Evolutionary conservation across 2,329 filamentous ascomycete genomes (phyloP).

Genomic region (Amylocarpus encephaloides): DNA sequence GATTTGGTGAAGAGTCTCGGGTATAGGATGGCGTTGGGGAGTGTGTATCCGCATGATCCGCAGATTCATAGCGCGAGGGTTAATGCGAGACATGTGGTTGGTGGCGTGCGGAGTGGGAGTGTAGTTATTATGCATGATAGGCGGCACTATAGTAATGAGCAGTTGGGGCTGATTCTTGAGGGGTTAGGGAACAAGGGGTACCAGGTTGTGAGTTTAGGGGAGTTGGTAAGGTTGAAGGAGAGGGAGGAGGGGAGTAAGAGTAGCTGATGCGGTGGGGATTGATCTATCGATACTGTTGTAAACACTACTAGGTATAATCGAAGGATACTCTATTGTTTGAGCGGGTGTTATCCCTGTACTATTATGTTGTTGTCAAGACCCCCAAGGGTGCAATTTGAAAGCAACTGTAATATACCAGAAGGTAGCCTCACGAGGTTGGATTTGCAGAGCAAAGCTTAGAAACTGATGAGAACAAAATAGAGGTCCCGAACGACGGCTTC

Average conservation of each 20-base stretch:
- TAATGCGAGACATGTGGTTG: constrained; percentile 74
- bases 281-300: too few relatives aligned
- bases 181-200: constrained; percentile 66
- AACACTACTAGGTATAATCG: too few relatives aligned
- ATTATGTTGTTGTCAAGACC: too few relatives aligned
- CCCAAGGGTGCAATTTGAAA: too few relatives aligned
- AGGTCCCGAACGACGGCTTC: too few relatives aligned
- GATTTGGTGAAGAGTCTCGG: constrained; percentile 51
- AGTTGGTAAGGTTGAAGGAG: constrained; percentile 44
- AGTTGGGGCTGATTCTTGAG: constrained; percentile 67
- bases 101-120: constrained; percentile 68
- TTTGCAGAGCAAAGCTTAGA: too few relatives aligned
- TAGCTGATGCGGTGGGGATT: neutral
- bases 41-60: constrained; percentile 87
- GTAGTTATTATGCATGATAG: constrained; percentile 85
- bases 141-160: constrained; percentile 73
- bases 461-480: too few relatives aligned
- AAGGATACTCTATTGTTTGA: too few relatives aligned
- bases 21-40: constrained; percentile 71
- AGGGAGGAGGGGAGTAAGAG: constrained; percentile 8
- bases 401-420: too few relatives aligned
- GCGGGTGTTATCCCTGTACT: too few relatives aligned
- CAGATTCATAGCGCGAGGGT: constrained; percentile 64
- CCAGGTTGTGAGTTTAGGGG: constrained; percentile 62
- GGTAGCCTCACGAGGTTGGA: too few relatives aligned